Conservation (phyloP, 2,329 filamentous ascomycete genomes). For the Massarina eburnea region DNA sequence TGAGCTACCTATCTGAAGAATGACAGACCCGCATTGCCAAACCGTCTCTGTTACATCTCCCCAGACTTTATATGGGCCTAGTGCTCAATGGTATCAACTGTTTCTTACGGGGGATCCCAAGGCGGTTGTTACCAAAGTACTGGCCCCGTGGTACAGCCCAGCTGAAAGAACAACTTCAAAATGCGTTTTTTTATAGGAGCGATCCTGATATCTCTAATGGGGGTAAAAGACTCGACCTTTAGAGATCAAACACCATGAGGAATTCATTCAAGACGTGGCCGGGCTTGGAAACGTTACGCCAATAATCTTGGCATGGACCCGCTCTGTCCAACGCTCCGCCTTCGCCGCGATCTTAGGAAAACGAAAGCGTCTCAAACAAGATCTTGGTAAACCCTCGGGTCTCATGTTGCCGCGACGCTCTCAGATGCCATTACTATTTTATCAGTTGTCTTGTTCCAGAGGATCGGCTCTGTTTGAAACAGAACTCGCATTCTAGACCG, state of each 20-base stretch:
- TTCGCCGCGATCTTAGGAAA: no score
- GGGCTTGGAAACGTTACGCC: no score
- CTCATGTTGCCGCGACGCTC: no score
- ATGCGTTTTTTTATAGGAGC: neutral
- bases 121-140: neutral
- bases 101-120: neutral
- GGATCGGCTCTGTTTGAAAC: no score
- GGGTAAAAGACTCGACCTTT: neutral
- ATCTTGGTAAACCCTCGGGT: no score
- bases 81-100: neutral
- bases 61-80: neutral
- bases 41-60: slow-evolving; percentile 8
- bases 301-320: no score
- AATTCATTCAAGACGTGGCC: neutral
- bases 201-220: neutral
- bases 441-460: no score
- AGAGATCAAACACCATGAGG: neutral
- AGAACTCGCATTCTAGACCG: no score
- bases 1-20: neutral
- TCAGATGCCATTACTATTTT: no score
- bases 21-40: slow-evolving; percentile 6
- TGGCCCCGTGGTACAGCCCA: neutral
- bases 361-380: no score
- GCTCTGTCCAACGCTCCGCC: no score
- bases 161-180: neutral